Percentiles rank a stretch among this genome's conserved stretches.
Evolutionary conservation across 768 basidiomycete species (phyloP).

Genomic region (Russula earlei): DNA sequence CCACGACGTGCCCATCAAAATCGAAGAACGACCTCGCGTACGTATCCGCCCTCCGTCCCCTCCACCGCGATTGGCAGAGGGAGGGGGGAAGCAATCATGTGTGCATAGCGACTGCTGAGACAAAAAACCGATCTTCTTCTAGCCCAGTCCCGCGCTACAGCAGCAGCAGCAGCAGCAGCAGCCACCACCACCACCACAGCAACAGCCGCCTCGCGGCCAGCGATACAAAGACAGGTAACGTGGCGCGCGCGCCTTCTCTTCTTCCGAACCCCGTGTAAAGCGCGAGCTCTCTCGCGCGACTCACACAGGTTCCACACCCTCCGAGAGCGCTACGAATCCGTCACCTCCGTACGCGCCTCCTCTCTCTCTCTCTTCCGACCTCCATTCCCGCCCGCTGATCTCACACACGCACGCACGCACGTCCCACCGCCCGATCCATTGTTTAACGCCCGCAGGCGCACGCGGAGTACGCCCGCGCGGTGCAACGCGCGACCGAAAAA

Average conservation of each 20-base stretch:
- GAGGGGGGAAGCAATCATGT: no score
- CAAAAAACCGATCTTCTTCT: no score
- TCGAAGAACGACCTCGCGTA: slow-evolving; percentile 17
- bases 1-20: slow-evolving; percentile 16
- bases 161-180: not conserved
- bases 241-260: no score
- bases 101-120: no score
- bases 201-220: no score
- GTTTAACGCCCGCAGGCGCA: slow-evolving; percentile 1
- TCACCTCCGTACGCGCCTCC: slow-evolving; percentile 9
- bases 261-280: no score
- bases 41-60: not conserved
- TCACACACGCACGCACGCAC: no score
- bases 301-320: slow-evolving; percentile 16
- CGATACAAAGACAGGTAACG: slow-evolving; percentile 21
- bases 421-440: no score
- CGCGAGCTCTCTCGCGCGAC: no score
- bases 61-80: no score
- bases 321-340: slow-evolving; percentile 17
- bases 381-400: not conserved
- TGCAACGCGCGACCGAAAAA: slow-evolving; percentile 16
- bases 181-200: not conserved
- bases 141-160: slow-evolving; percentile 1
- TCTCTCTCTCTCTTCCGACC: not conserved
- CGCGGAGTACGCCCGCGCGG: slow-evolving; percentile 7